Conservation (phyloP, 306 rosid genomes). For the Castanea mollissima region DNA sequence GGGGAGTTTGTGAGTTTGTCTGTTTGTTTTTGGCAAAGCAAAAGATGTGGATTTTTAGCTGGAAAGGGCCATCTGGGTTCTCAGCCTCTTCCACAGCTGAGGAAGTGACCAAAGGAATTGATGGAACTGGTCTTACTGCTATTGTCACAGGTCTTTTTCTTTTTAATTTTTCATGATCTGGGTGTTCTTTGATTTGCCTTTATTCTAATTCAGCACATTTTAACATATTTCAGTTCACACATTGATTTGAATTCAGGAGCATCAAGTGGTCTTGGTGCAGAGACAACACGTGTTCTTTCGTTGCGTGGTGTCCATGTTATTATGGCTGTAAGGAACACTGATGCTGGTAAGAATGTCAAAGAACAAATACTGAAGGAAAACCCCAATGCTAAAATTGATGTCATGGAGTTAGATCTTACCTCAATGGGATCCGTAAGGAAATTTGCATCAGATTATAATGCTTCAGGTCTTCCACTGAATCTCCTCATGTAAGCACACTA, state of each 20-base stretch:
- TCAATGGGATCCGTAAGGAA: constrained; percentile 73
- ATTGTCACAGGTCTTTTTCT: constrained; percentile 43
- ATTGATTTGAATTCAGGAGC: constrained; percentile 52
- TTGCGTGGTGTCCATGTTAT: constrained; percentile 70
- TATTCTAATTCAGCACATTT: not conserved
- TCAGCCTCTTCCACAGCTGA: constrained; percentile 51
- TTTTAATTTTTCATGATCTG: not conserved
- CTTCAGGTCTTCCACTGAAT: constrained; percentile 67
- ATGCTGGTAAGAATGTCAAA: constrained; percentile 43
- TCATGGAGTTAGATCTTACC: constrained; percentile 71
- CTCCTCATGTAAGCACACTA: constrained; percentile 55
- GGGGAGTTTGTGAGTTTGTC: not conserved
- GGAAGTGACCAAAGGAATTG: constrained; percentile 50
- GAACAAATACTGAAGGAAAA: constrained; percentile 45
- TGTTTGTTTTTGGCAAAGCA: not conserved
- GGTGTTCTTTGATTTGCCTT: not conserved
- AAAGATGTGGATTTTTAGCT: constrained; percentile 50
- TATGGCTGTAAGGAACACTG: constrained; percentile 80
- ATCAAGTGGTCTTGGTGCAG: constrained; percentile 78
- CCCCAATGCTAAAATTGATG: constrained; percentile 61
- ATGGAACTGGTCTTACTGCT: constrained; percentile 50
- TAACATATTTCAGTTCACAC: constrained; percentile 1
- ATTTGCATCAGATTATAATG: constrained; percentile 55
- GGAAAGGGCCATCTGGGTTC: constrained; percentile 56
- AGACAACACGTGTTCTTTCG: constrained; percentile 70